phyloP scores from a whole-genome alignment of 768 basidiomycete genomes.

The Termitomyces titanicus region DNA sequence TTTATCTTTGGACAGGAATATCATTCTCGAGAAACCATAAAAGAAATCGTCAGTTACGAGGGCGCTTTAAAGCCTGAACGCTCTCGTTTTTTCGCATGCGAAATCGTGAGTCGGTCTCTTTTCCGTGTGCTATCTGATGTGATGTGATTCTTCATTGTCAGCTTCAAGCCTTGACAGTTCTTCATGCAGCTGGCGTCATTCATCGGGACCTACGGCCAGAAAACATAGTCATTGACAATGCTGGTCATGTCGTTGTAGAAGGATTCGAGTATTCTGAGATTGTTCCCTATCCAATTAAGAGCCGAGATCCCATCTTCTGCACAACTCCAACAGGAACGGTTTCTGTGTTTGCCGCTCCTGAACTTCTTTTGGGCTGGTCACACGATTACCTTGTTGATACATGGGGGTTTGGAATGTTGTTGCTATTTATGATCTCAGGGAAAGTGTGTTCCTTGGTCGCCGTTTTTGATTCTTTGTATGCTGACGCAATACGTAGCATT shows the following conservation, averaged over 20 bases:
- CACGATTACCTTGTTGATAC: conserved; percentile 51
- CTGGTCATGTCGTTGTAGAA: conserved; percentile 45
- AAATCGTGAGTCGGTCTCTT: conserved; percentile 35
- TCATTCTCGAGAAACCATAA: conserved; percentile 27
- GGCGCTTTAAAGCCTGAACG: conserved; percentile 33
- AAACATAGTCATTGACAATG: conserved; percentile 37
- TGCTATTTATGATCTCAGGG: conserved; percentile 49
- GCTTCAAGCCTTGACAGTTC: conserved; percentile 37
- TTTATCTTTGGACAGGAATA: conserved; percentile 25
- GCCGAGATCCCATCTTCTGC: conserved; percentile 37
- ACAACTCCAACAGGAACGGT: conserved; percentile 27
- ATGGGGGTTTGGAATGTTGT: conserved; percentile 55
- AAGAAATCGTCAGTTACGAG: conserved; percentile 25
- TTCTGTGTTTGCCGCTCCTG: conserved; percentile 45
- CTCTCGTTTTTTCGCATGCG: conserved; percentile 41
- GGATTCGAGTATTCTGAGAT: conserved; percentile 38
- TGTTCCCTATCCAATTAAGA: conserved; percentile 27
- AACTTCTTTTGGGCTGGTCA: conserved; percentile 51
- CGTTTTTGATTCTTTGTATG: not conserved
- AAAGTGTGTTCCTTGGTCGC: conserved; percentile 27
- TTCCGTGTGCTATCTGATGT: not conserved
- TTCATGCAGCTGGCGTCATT: conserved; percentile 44
- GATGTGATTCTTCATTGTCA: conserved; percentile 11
- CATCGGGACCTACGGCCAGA: conserved; percentile 45
- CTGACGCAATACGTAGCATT: conserved; percentile 3